Evolutionary conservation across 306 rosid genomes (phyloP), one percentile per base, ranked within the genome.

Genomic region (Boehmeria nivea): DNA sequence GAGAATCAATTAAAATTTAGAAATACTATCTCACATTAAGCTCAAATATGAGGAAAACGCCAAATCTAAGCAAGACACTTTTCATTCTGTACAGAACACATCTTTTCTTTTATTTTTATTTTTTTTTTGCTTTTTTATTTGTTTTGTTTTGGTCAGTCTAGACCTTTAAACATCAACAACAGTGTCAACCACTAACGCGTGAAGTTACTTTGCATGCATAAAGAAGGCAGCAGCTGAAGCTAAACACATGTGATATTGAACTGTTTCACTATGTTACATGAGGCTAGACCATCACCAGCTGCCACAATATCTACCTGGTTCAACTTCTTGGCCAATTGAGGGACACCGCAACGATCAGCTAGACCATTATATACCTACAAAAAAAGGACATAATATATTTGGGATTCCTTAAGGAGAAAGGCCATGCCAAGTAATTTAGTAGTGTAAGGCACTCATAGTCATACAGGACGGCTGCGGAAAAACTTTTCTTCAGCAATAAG

Each of bases 391-490:
- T 24, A 43, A 63, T 43, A 20, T 53, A 53, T 60, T 28, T 53
- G 12, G 67, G 12, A 22, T 56, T 34, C n/a, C 42, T 24, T 23
- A 51, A 23, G 17, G 10, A 43, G 23, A 56, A 45, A 63, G n/a
- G 19, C 21, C 37, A 57, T 21, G 66, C 50, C 7, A 10, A 31
- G 36, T 31, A 31, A 48, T 26, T 11, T 28, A 34, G 7, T 36
- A 42, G 68, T 36, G 51, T 50, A 17, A 20, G 40, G 37, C 52
- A 13, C 61, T 57, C 47, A 60, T 50, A 56, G 65, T 49, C 96
- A 84, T 85, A 93, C 99, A 25, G 99, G 96, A 64, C 85, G 96
- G 63, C 89, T 78, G 55, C 83, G 95, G 54, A 93, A 93, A 77
- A 93, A 93, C 13, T 73, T 85, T 64, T 87, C 96, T 72, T 93